phyloP scores from a whole-genome alignment of 768 basidiomycete species.

The Macrocybe gigantea region DNA sequence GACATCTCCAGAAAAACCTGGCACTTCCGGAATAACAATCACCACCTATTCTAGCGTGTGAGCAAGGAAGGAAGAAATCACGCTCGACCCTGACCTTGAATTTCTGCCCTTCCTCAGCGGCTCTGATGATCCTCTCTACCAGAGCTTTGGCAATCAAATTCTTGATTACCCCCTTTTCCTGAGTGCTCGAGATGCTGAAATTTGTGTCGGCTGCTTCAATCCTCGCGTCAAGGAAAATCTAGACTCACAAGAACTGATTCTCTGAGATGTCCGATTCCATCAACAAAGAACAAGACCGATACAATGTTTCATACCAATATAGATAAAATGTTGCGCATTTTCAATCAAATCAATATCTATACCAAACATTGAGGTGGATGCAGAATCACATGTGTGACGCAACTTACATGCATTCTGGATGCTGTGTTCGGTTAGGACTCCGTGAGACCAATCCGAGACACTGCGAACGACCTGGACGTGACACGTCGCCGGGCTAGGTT shows the following conservation, averaged over 20 bases:
- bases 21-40: slow-evolving; percentile 85
- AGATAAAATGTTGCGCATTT: slow-evolving; percentile 85
- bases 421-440: slow-evolving; percentile 82
- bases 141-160: slow-evolving; percentile 84
- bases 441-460: slow-evolving; percentile 92
- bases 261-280: slow-evolving; percentile 21
- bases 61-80: background rate
- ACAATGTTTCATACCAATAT: slow-evolving; percentile 62
- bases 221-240: background rate
- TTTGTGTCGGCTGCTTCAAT: slow-evolving; percentile 5
- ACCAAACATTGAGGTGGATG: background rate
- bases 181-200: slow-evolving; percentile 71
- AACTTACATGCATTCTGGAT: slow-evolving; percentile 90
- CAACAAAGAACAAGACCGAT: slow-evolving; percentile 16
- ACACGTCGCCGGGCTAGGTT: slow-evolving; percentile 44
- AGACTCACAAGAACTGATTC: slow-evolving; percentile 83
- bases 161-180: slow-evolving; percentile 55
- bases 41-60: slow-evolving; percentile 49
- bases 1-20: slow-evolving; percentile 83
- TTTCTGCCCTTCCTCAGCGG: slow-evolving; percentile 60
- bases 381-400: background rate
- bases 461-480: slow-evolving; percentile 80
- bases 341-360: slow-evolving; percentile 74
- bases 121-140: slow-evolving; percentile 79
- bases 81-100: slow-evolving; percentile 54